Base-by-base conservation (phyloP, 2,329 filamentous ascomycete genomes). In the Diaporthe aspalathi region DNA sequence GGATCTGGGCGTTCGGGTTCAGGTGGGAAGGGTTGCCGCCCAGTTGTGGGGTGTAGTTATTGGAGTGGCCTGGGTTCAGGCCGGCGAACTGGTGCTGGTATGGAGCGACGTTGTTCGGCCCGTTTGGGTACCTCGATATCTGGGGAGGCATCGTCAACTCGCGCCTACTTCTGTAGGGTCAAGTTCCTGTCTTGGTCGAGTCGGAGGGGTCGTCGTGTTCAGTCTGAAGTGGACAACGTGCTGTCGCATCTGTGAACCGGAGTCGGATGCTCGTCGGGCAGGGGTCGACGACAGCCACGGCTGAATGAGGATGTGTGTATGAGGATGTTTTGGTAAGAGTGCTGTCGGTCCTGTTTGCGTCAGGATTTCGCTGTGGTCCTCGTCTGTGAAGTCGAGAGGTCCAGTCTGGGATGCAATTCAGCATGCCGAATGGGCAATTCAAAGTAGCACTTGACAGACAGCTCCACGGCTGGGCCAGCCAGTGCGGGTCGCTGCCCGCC, bases 1-100 rank as follows among this genome's bases (percentile, higher is more conserved):
- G 92, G 74, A 93, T 87, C 78, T 87, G 87, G 77, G 89, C 86
- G 79, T 91, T 93, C 72, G 90, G 88, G 76, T 88, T 90, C 74
- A 90, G 89, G 80, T 96, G 97, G 70, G 87, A 88, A 65, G 92
- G 90, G 79, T 93, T 93, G 72, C 87, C 86, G 74, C 88, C 88
- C 70, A 95, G 79, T 56, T 83, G 82, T n/a, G 83, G 84, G 70
- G 84, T 84, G 73, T 86, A 87, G 47, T 81, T 82, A 68, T 80
- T 78, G 50, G 81, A 78, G 74, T 86, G 84, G 66, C 82, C 83
- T 74, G 88, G 87, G 54, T 84, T 83, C 75, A 88, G 86, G 47
- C 84, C 83, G n/a, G 86, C 83, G 76, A 88, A 89, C 72, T 87
- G 87, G 67, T 85, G 83, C 72, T 85, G 84, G 76, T 86, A 86